Conservation (phyloP, 805 yeast genomes). For the Candida piceae region DNA sequence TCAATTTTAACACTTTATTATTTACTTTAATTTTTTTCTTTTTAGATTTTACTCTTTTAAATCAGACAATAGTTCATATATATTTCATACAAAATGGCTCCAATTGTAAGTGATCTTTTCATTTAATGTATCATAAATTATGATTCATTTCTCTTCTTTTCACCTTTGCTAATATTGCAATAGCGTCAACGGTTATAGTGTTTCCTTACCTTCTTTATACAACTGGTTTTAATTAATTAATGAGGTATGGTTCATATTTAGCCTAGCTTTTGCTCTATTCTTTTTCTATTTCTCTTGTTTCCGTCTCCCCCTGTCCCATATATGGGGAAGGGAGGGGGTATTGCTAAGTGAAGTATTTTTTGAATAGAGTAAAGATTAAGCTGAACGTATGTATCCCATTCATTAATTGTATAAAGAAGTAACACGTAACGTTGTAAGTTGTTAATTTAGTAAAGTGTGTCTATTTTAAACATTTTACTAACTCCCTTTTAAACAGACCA, state of each 20-base stretch:
- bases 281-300: neutral
- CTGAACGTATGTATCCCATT: neutral
- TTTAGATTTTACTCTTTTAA: too few relatives aligned
- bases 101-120: conserved; percentile 30
- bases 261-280: conserved; percentile 11
- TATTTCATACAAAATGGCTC: conserved; percentile 27
- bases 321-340: neutral
- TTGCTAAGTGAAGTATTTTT: neutral
- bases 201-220: conserved; percentile 18
- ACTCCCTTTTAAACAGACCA: conserved; percentile 46
- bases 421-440: neutral
- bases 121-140: neutral
- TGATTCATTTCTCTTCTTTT: neutral
- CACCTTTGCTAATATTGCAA: neutral
- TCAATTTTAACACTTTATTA: too few relatives aligned
- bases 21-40: too few relatives aligned
- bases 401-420: neutral
- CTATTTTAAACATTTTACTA: conserved; percentile 2
- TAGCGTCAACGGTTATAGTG: conserved; percentile 26
- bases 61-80: neutral
- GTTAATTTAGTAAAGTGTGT: neutral
- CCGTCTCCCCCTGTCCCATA: neutral
- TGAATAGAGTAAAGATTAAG: too few relatives aligned
- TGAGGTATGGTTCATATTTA: conserved; percentile 18
- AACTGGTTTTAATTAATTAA: too few relatives aligned